Conservation (phyloP, 208 protist species). For the Trypanosoma caninum region DNA sequence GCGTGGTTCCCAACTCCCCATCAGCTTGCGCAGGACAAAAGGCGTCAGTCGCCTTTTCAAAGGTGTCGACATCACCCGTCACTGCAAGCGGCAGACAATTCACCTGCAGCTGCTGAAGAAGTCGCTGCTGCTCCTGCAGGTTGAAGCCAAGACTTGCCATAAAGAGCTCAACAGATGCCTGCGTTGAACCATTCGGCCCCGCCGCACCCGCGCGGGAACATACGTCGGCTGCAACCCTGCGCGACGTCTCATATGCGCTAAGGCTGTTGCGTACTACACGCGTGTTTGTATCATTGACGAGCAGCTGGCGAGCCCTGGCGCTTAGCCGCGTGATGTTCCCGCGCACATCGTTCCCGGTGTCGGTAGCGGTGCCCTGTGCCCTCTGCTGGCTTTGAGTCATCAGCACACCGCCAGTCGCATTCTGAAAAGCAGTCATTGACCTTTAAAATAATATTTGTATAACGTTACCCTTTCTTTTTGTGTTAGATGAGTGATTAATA, state of each 20-base stretch:
- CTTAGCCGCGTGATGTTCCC: constrained; percentile 60
- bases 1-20: constrained; percentile 27
- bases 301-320: constrained; percentile 60
- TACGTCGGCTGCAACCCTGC: constrained; percentile 34
- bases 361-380: background rate
- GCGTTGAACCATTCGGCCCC: constrained; percentile 23
- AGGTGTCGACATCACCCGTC: background rate
- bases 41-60: constrained; percentile 5
- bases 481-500: too few relatives aligned
- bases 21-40: constrained; percentile 9
- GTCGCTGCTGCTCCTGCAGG: constrained; percentile 74
- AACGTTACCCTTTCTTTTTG: background rate
- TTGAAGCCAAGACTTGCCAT: constrained; percentile 82
- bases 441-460: background rate
- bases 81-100: constrained; percentile 45
- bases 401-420: constrained; percentile 10
- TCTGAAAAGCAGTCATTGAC: constrained; percentile 14
- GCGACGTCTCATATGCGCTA: constrained; percentile 65
- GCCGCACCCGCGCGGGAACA: background rate
- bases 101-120: constrained; percentile 63
- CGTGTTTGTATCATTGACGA: constrained; percentile 35
- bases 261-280: constrained; percentile 61
- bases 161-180: constrained; percentile 80
- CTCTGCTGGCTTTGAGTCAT: constrained; percentile 8
- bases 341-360: constrained; percentile 44